These are phyloP conservation scores for Ophiostoma australiae DNA, from an alignment of 2,329 filamentous ascomycete genomes.

Conservation along the genomic window DNA sequence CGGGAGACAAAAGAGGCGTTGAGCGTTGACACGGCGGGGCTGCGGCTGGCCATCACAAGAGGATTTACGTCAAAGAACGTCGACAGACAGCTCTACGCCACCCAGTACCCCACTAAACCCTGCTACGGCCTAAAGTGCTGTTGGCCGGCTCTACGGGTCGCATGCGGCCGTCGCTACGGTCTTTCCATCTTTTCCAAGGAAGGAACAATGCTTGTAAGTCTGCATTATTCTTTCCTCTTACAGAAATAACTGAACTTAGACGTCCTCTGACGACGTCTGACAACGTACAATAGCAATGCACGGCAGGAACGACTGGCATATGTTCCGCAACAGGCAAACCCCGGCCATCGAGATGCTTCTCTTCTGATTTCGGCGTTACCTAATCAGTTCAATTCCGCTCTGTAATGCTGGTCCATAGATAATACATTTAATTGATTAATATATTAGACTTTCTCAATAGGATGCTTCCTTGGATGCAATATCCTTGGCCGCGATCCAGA, in stretches of 20 bases:
- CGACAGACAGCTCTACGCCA: not conserved
- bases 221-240: conserved; percentile 4
- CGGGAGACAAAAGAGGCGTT: not conserved
- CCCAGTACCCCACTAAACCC: conserved; percentile 11
- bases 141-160: not conserved
- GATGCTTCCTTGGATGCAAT: not conserved
- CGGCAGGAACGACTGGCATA: not conserved
- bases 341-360: not conserved
- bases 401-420: not conserved
- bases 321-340: not conserved
- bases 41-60: not conserved
- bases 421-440: not conserved
- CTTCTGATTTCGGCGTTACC: not conserved
- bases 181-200: not conserved
- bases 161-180: conserved; percentile 1
- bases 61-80: not conserved
- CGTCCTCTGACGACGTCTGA: not conserved
- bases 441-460: not conserved
- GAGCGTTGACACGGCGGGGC: conserved; percentile 5
- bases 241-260: not conserved
- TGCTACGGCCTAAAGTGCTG: not conserved
- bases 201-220: conserved; percentile 10
- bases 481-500: not conserved
- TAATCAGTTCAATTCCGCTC: not conserved
- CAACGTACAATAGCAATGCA: not conserved